Base-by-base conservation (phyloP, 2,329 filamentous ascomycete species). In the Lachnellula subtilissima region DNA sequence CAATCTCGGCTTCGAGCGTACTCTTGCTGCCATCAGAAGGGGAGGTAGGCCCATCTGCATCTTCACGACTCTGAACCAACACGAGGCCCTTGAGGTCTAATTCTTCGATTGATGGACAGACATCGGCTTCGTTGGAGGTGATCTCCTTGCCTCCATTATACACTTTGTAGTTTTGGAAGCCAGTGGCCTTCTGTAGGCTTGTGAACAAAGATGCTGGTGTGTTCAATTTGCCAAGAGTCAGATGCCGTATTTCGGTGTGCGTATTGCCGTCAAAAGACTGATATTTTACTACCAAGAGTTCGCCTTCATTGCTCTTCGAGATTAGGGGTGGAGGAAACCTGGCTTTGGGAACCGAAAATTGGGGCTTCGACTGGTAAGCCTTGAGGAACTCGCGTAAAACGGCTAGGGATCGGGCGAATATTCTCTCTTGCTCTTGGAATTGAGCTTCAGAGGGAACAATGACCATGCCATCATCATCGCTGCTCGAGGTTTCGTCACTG, bases 1-100 rank as follows among this genome's bases (percentile, higher is more conserved):
- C 75, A 22, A 97, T 85, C 64, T 93, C 89, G 12, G 83, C 79
- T 68, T 97, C 91, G 2, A 97, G 79, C 37, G 75, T 80, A 60
- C 75, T 85, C 48, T 75, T 81, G 50, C 75, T 83, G 51, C 72
- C 78, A 59, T 75, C 77, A 52, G 79, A 73, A 32, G 76, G 67
- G 59, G 75, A 64, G 25, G 77, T 68, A 55, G 75, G 71, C 3
- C 73, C 71, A 8, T 73, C 69, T 0, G 72, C 67, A 14, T 79
- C 76, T 19, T 79, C 76, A 45, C 84, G 80, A 15, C 79, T 78
- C 63, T 83, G 86, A 46, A 91, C 78, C 19, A 91, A 74, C 23
- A 91, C 78, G 19, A 90, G 73, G 2, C 86, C 86, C 40, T 83
- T 81, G 5, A 91, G 76, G 45, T 80, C 79, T n/a, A 89, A 68